Evolutionary conservation across 2,329 filamentous ascomycete species (phyloP).

Genomic region (Tolypocladium amazonense): DNA sequence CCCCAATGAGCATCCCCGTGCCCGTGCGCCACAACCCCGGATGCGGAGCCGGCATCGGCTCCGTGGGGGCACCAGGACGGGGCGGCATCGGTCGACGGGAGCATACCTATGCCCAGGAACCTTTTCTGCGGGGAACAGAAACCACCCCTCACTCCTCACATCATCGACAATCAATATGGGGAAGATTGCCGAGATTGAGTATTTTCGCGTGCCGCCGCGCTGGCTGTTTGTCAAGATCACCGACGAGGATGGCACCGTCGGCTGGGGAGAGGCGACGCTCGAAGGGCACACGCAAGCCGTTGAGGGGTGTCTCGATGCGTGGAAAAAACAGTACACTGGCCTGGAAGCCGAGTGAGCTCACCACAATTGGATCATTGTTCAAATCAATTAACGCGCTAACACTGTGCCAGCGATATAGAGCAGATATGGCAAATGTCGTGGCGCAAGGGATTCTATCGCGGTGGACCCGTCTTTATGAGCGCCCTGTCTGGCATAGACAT

Average conservation of each 20-base stretch:
- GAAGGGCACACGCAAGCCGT: constrained; percentile 65
- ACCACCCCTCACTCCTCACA: background rate
- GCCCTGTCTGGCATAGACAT: constrained; percentile 71
- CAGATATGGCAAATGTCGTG: constrained; percentile 70
- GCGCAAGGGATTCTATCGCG: constrained; percentile 64
- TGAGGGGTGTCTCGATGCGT: constrained; percentile 51
- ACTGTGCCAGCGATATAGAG: constrained; percentile 64
- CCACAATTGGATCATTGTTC: background rate
- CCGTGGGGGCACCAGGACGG: background rate
- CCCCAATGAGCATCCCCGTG: background rate
- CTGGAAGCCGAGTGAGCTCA: background rate
- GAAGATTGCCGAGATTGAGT: constrained; percentile 43
- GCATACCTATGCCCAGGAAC: background rate
- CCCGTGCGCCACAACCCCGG: background rate
- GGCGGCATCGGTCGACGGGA: background rate
- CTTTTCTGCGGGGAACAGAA: no score
- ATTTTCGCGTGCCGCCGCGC: constrained; percentile 63
- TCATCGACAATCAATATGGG: constrained; percentile 12
- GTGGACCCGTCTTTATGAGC: constrained; percentile 72
- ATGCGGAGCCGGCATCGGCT: background rate
- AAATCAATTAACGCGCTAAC: constrained; percentile 16
- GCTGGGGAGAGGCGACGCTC: constrained; percentile 38
- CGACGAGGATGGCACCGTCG: constrained; percentile 51
- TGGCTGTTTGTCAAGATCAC: constrained; percentile 73
- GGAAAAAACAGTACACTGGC: background rate